Percentiles rank a stretch among this genome's conserved stretches.
phyloP scores from a whole-genome alignment of 2,329 filamentous ascomycete species.

The Aureobasidium melanogenum region DNA sequence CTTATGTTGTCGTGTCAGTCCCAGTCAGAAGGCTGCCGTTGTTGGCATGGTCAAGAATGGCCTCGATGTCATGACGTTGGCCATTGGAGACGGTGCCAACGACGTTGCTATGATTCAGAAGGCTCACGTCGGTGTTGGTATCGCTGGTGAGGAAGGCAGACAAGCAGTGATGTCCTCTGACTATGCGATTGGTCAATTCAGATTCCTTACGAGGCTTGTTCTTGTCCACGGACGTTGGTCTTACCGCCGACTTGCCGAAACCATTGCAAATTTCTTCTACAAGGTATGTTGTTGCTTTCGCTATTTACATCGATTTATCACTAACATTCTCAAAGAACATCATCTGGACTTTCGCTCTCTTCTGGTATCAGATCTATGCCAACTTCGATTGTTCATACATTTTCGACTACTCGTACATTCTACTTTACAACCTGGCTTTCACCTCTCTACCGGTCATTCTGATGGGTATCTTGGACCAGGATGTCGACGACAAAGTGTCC shows the following conservation, averaged over 20 bases:
- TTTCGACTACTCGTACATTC: slow-evolving; percentile 95
- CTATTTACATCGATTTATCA: neutral
- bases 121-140: slow-evolving; percentile 91
- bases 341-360: slow-evolving; percentile 91
- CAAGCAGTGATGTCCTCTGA: slow-evolving; percentile 95
- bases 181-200: slow-evolving; percentile 90
- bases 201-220: slow-evolving; percentile 74
- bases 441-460: slow-evolving; percentile 91
- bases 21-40: slow-evolving; percentile 94
- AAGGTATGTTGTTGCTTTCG: slow-evolving; percentile 48
- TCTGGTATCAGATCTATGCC: slow-evolving; percentile 95
- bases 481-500: slow-evolving; percentile 89
- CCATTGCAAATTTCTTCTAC: slow-evolving; percentile 98
- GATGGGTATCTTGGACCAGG: slow-evolving; percentile 94
- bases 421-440: slow-evolving; percentile 93
- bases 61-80: slow-evolving; percentile 90
- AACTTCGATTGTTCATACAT: slow-evolving; percentile 95
- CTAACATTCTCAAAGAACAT: slow-evolving; percentile 56
- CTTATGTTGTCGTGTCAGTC: slow-evolving; percentile 93
- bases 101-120: slow-evolving; percentile 98
- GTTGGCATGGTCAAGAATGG: slow-evolving; percentile 92
- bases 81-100: slow-evolving; percentile 88
- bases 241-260: slow-evolving; percentile 87
- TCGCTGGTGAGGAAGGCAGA: slow-evolving; percentile 83
- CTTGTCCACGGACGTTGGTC: slow-evolving; percentile 92